phyloP scores from a whole-genome alignment of 108 stramenopile genomes.

The Cylindrotheca closterium region DNA sequence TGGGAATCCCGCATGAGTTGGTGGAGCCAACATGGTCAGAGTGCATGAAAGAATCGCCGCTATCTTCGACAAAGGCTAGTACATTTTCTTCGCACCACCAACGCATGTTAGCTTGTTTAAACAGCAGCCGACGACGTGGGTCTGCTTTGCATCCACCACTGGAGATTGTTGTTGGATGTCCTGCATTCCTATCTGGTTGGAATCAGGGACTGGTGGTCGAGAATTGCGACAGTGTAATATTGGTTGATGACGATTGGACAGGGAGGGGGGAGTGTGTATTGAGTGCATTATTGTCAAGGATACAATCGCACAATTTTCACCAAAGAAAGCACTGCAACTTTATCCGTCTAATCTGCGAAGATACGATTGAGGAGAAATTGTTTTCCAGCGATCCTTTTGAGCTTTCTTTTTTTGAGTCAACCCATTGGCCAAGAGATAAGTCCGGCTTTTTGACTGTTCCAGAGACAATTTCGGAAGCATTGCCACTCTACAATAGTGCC shows the following conservation, averaged over 20 bases:
- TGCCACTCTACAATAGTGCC: not conserved
- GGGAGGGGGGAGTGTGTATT: constrained; percentile 53
- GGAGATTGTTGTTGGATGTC: constrained; percentile 68
- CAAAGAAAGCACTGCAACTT: constrained; percentile 25
- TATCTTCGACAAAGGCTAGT: too few relatives aligned
- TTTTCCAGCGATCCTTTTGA: constrained; percentile 8
- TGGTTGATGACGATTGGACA: constrained; percentile 88
- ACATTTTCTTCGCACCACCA: too few relatives aligned
- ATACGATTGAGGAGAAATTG: constrained; percentile 60
- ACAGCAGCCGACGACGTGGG: too few relatives aligned
- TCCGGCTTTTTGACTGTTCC: constrained; percentile 31
- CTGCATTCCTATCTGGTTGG: constrained; percentile 41
- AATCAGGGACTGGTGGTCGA: constrained; percentile 62
- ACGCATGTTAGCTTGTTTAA: too few relatives aligned
- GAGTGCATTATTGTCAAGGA: constrained; percentile 32
- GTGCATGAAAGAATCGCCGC: too few relatives aligned
- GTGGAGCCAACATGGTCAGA: constrained; percentile 3
- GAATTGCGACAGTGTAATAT: constrained; percentile 63
- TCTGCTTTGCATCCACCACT: too few relatives aligned
- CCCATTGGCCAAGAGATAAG: constrained; percentile 26
- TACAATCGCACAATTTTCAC: constrained; percentile 20
- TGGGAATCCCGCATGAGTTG: constrained; percentile 62
- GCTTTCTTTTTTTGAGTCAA: not conserved
- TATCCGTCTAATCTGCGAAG: constrained; percentile 54
- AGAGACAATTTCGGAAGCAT: constrained; percentile 9